These are phyloP conservation scores for Ustilago tritici DNA, from an alignment of 1,284 basidiomycete species.

Conservation along the genomic window DNA sequence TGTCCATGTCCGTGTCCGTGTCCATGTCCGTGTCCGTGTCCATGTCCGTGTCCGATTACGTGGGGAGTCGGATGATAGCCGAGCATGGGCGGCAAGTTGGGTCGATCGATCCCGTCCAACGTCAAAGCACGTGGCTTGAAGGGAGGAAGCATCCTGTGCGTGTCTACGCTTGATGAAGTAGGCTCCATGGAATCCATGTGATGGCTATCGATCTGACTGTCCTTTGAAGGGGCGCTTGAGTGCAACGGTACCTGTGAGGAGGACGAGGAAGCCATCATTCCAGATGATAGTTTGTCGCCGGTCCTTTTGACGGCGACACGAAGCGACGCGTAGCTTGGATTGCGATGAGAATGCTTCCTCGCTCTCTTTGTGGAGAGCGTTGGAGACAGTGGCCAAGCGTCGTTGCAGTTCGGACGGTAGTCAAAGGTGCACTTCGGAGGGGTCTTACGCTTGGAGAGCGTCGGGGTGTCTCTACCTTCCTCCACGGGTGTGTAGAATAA, in stretches of 20 bases:
- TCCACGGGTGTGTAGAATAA: neutral
- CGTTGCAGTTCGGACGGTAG: conserved; percentile 4
- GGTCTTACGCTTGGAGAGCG: neutral
- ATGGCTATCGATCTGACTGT: neutral
- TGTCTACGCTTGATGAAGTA: neutral
- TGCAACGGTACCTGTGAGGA: neutral
- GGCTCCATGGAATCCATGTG: neutral
- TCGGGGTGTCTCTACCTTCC: neutral
- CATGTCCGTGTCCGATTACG: neutral
- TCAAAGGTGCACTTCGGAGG: neutral
- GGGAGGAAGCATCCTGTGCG: conserved; percentile 12
- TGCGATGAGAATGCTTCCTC: conserved; percentile 5
- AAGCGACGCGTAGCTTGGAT: neutral
- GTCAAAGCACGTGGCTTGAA: conserved; percentile 32
- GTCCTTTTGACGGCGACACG: neutral
- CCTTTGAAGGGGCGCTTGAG: neutral
- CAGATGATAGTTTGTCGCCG: neutral
- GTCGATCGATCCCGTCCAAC: conserved; percentile 19
- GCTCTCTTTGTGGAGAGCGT: conserved; percentile 21
- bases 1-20: too few relatives aligned
- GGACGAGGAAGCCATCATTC: neutral
- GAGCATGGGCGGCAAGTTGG: conserved; percentile 27
- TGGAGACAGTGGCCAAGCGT: conserved; percentile 22
- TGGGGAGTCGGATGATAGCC: conserved; percentile 1
- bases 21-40: neutral